Evolutionary conservation across 768 basidiomycete species (phyloP), one percentile per base, ranked within the genome.

Genomic region (Leucogyrophana mollusca): DNA sequence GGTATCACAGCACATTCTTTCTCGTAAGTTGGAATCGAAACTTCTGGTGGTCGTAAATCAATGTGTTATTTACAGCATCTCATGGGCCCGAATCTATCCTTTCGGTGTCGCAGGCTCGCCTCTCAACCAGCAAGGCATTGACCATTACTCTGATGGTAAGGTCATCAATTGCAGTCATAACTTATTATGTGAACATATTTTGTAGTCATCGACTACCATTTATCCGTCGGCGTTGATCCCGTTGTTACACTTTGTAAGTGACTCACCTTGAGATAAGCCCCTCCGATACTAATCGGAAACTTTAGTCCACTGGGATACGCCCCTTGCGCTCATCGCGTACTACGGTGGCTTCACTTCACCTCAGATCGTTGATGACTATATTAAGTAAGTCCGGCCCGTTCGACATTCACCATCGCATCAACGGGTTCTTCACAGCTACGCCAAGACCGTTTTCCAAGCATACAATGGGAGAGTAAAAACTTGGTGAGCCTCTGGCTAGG

Each of bases 1-100:
- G 79, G 78, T 18, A 59, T 77, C 11, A 80, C 76, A 48, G 73
- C 74, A 4, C 74, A 77, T 55, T 77, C 76, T 6, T 74, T 80
- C 51, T 78, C 76, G 75, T 76, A 46, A 42, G 71, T 58, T 46
- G 14, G 33, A 17, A 30, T 34, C 30, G 1, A n/a, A n/a, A 22
- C 24, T 16, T 9, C 17, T 7, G 27, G 13, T 30, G 13, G 13
- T 7, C 13, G 27, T 13, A 30, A 30, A 30, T 30, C n/a, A 34
- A 13, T 22, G 2, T 6, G 16, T 40, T 40, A 13, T 13, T 24
- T 16, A n/a, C 35, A 77, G 76, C 1, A 68, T 79, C 24, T 74
- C 74, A 4, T 80, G 77, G 77, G 69, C 74, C 7, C 62, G 78
- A 39, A 47, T 51, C 20, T 51, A 43, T 33, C 50, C 50, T 20